phyloP scores from a whole-genome alignment of 805 yeast species.

The Wickerhamiella nectarea region DNA sequence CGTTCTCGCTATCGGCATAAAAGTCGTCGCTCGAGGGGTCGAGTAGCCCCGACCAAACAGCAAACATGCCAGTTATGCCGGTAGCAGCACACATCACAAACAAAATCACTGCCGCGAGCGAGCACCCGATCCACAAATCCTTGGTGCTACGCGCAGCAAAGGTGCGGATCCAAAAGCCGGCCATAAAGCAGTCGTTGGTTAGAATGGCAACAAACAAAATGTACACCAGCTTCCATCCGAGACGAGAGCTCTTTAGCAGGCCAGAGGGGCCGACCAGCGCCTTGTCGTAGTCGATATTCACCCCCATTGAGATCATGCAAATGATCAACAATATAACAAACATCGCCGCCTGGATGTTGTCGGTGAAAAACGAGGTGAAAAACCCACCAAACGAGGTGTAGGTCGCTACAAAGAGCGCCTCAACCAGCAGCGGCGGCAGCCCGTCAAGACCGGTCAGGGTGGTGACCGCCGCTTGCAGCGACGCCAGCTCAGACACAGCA shows the following conservation, averaged over 20 bases:
- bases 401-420: slow-evolving; percentile 74
- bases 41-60: slow-evolving; percentile 74
- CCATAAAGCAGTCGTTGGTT: slow-evolving; percentile 78
- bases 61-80: slow-evolving; percentile 75
- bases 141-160: slow-evolving; percentile 72
- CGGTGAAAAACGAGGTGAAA: slow-evolving; percentile 76
- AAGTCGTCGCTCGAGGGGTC: slow-evolving; percentile 30
- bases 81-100: slow-evolving; percentile 52
- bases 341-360: slow-evolving; percentile 66
- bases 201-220: slow-evolving; percentile 75
- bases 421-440: slow-evolving; percentile 67
- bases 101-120: slow-evolving; percentile 56
- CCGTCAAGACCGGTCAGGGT: slow-evolving; percentile 69
- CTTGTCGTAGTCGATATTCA: slow-evolving; percentile 45
- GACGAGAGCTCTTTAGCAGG: slow-evolving; percentile 46
- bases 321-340: slow-evolving; percentile 55
- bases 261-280: slow-evolving; percentile 52
- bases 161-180: slow-evolving; percentile 91
- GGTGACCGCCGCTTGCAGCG: slow-evolving; percentile 62
- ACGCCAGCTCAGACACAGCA: slow-evolving; percentile 77
- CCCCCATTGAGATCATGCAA: slow-evolving; percentile 68
- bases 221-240: slow-evolving; percentile 84
- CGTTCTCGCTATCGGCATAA: slow-evolving; percentile 46
- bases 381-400: slow-evolving; percentile 86
- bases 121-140: slow-evolving; percentile 63